These are phyloP conservation scores for Ogataea glucozyma DNA, from an alignment of 805 yeast genomes.

Conservation along the genomic window DNA sequence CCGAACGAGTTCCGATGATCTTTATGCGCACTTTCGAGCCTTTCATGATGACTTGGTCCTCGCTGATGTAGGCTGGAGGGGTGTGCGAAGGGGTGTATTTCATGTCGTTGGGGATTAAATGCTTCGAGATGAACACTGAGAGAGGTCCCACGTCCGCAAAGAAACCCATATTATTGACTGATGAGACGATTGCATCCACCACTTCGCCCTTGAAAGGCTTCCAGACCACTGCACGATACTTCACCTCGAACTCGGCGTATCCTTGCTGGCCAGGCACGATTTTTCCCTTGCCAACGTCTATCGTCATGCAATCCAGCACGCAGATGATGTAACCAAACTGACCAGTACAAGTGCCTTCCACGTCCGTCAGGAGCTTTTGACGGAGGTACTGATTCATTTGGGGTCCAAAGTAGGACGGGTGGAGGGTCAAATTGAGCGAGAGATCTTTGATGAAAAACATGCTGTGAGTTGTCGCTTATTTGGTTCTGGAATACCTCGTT, in stretches of 20 bases:
- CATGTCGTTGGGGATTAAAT: slow-evolving; percentile 92
- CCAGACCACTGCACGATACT: slow-evolving; percentile 96
- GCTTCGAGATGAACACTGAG: slow-evolving; percentile 91
- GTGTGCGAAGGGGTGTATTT: slow-evolving; percentile 90
- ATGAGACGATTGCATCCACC: slow-evolving; percentile 93
- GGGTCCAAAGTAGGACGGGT: slow-evolving; percentile 97
- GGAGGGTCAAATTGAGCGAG: slow-evolving; percentile 87
- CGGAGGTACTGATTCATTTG: slow-evolving; percentile 93
- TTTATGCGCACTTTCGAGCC: slow-evolving; percentile 92
- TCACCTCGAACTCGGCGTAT: slow-evolving; percentile 93
- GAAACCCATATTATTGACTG: slow-evolving; percentile 92
- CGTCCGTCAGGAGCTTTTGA: slow-evolving; percentile 88
- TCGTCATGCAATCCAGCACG: slow-evolving; percentile 90
- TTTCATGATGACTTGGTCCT: slow-evolving; percentile 92
- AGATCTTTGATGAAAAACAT: slow-evolving; percentile 68
- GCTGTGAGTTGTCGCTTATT: background rate
- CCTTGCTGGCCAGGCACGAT: slow-evolving; percentile 85
- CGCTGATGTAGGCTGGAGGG: slow-evolving; percentile 97
- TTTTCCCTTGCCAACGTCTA: slow-evolving; percentile 93
- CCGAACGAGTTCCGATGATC: slow-evolving; percentile 96
- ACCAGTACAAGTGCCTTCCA: slow-evolving; percentile 98
- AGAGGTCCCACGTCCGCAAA: slow-evolving; percentile 98
- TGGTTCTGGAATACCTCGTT: background rate
- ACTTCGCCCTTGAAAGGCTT: slow-evolving; percentile 99
- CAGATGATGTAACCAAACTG: slow-evolving; percentile 97